Conservation (phyloP, 352 stramenopile species). For the Phytophthora constricta region DNA sequence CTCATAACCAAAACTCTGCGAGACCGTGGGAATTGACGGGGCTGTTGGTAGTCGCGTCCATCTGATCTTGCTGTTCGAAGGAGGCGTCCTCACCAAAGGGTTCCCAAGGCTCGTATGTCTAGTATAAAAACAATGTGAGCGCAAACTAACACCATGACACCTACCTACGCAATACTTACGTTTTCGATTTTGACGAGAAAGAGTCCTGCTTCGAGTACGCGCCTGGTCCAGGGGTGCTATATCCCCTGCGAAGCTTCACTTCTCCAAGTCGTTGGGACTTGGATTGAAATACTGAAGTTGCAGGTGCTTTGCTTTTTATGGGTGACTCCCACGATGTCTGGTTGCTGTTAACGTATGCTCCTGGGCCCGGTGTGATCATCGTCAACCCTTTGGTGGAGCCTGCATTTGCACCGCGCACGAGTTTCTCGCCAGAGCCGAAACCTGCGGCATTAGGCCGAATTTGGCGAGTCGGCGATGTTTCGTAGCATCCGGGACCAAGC, state of each 20-base stretch:
- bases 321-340: constrained; percentile 67
- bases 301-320: constrained; percentile 52
- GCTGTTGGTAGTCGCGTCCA: constrained; percentile 75
- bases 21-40: constrained; percentile 72
- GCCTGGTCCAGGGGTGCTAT: constrained; percentile 63
- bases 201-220: constrained; percentile 60
- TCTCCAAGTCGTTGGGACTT: constrained; percentile 57
- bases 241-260: constrained; percentile 31
- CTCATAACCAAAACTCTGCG: constrained; percentile 84
- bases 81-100: constrained; percentile 33
- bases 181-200: constrained; percentile 59
- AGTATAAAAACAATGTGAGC: neutral
- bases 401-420: constrained; percentile 49
- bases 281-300: constrained; percentile 50
- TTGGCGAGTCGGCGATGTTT: constrained; percentile 43
- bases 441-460: constrained; percentile 62
- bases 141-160: neutral
- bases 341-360: constrained; percentile 48
- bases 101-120: constrained; percentile 42
- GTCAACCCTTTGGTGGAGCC: constrained; percentile 37
- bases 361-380: constrained; percentile 67
- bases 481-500: constrained; percentile 69
- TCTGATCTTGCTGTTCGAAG: constrained; percentile 57
- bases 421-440: constrained; percentile 63
- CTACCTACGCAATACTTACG: constrained; percentile 19